Conservation (phyloP, 306 rosid species). For the Mimosa pudica region DNA sequence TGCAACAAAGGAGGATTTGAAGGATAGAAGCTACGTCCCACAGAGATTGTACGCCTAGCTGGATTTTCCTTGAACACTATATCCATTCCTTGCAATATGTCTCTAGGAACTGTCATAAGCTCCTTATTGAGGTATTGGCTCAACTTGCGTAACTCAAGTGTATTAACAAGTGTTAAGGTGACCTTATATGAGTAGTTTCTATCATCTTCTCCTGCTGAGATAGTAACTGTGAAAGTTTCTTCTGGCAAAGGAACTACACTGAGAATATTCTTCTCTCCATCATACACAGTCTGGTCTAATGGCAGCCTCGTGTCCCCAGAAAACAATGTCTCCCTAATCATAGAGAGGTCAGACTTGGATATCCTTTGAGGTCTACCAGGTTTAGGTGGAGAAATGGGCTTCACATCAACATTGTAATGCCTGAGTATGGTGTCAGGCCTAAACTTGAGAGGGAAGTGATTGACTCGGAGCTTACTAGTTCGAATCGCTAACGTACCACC, state of each 20-base stretch:
- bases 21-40: constrained; percentile 63
- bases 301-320: constrained; percentile 52
- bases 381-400: constrained; percentile 44
- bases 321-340: constrained; percentile 57
- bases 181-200: constrained; percentile 41
- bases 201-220: constrained; percentile 60
- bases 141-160: constrained; percentile 52
- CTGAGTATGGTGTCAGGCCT: constrained; percentile 47
- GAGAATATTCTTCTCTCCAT: constrained; percentile 69
- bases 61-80: constrained; percentile 78
- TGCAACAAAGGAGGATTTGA: constrained; percentile 35
- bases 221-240: constrained; percentile 53
- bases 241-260: constrained; percentile 63
- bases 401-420: constrained; percentile 62
- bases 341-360: constrained; percentile 51
- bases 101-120: constrained; percentile 55
- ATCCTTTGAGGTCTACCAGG: constrained; percentile 50
- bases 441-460: constrained; percentile 57
- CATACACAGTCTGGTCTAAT: constrained; percentile 61
- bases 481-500: constrained; percentile 50
- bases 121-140: constrained; percentile 55
- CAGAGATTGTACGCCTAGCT: constrained; percentile 47
- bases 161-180: constrained; percentile 51
- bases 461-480: constrained; percentile 45
- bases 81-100: constrained; percentile 78